phyloP scores from a whole-genome alignment of 176 grass and related monocot species.

The Avena atlantica region DNA sequence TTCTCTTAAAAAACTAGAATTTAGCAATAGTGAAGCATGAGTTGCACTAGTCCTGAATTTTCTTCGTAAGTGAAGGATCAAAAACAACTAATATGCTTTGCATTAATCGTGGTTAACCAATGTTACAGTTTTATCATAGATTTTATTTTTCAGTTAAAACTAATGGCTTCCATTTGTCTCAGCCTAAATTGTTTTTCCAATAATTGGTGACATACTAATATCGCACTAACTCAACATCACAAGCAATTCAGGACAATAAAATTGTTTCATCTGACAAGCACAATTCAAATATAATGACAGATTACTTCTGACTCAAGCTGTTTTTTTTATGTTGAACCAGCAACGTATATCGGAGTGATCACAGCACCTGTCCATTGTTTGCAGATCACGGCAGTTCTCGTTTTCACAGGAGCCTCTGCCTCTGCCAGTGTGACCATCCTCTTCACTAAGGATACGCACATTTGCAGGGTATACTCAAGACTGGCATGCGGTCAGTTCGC shows the following conservation, averaged over 20 bases:
- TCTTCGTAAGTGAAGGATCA: neutral
- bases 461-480: neutral
- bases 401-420: neutral
- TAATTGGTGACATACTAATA: no score
- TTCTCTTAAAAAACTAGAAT: neutral
- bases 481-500: constrained; percentile 5
- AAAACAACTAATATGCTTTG: neutral
- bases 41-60: neutral
- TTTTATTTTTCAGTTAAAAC: neutral
- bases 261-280: neutral
- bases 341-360: neutral
- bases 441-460: neutral
- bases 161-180: neutral
- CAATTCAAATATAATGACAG: neutral
- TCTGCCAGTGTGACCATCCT: neutral
- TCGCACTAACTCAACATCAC: no score
- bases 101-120: neutral
- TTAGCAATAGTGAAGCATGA: neutral
- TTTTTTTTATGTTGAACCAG: neutral
- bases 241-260: neutral
- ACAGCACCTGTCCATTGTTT: neutral
- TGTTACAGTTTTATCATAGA: neutral
- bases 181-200: no score
- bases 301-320: neutral
- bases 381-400: neutral